Evolutionary conservation across 2,329 filamentous ascomycete species (phyloP), one percentile per base, ranked within the genome.

Genomic region (Elsinoe perseae): DNA sequence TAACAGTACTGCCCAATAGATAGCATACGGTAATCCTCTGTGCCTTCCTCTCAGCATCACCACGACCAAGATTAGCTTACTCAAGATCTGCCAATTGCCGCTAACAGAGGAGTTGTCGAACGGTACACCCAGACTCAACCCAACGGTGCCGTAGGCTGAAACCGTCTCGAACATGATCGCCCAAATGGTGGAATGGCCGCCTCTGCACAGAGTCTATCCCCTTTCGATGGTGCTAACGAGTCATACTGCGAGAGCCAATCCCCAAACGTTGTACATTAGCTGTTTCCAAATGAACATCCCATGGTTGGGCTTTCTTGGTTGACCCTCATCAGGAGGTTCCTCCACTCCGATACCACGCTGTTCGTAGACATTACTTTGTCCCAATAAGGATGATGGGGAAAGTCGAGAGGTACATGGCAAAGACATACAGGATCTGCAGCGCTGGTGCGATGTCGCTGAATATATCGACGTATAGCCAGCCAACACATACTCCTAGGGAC

Each of bases 301-400:
- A 18, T 25, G 78, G 76, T 57, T 84, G 66, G 18, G 83, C 74
- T 36, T 77, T n/a, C 80, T 78, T 20, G 85, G 72, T 64, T 86
- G 82, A n/a, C n/a, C n/a, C n/a, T 59, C 79, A 75, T 38, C 74
- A 59, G 14, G 61, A 60, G 14, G 58, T 46, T 64, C 69, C 58
- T 83, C 81, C 28, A 84, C 78, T 0, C 83, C 83, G 1, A 87
- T 72, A 0, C 80, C 83, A 5, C 82, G 75, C 63, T 88, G 84
- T 65, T 87, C 84, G 64, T 88, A 88, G 27, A 86, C 80, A 64
- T 87, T 87, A 36, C 83, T 85, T 65, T 84, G 81, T 25, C 84
- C 79, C 70, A 85, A 80, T 1, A 79, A 82, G 58, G 23, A 80
- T 77, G 20, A 84, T 77, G 0, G 83, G 82, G 58, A 82, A 84